A percentile compares a stretch with the other conserved stretches of the same genome.
These are phyloP conservation scores for Westerdykella sp. DNA, from an alignment of 2,329 filamentous ascomycete genomes.

Conservation along the genomic window DNA sequence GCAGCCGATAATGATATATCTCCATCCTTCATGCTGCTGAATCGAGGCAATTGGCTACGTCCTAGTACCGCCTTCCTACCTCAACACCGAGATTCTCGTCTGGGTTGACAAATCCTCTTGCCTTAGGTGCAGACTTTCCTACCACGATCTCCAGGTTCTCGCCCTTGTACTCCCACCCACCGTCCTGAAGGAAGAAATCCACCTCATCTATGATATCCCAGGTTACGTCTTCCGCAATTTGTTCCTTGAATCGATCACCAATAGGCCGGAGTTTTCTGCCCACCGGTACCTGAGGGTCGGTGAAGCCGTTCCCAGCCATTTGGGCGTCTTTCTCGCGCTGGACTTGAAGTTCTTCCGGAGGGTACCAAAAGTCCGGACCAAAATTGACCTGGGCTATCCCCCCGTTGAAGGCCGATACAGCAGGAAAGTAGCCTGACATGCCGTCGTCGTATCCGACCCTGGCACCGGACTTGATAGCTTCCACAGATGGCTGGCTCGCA, in stretches of 20 bases:
- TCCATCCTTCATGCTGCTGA: too few species aligned
- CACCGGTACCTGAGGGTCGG: conserved; percentile 15
- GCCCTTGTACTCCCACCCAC: conserved; percentile 40
- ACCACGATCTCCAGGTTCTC: conserved; percentile 27
- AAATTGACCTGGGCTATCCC: conserved; percentile 92
- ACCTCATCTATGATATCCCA: conserved; percentile 94
- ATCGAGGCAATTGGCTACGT: background rate
- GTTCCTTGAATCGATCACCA: conserved; percentile 77
- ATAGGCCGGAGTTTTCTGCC: conserved; percentile 51
- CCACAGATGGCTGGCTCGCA: conserved; percentile 66
- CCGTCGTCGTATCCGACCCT: conserved; percentile 88
- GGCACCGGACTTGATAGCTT: conserved; percentile 65
- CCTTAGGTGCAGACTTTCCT: conserved; percentile 32
- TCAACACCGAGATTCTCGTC: conserved; percentile 35
- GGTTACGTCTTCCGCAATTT: conserved; percentile 89
- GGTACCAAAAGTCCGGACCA: conserved; percentile 86
- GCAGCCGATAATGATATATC: too few species aligned
- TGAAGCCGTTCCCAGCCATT: conserved; percentile 19
- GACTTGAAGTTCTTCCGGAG: conserved; percentile 57
- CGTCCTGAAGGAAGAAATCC: conserved; percentile 75
- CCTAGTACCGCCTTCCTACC: conserved; percentile 30
- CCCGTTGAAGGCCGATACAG: conserved; percentile 84
- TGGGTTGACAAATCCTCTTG: conserved; percentile 33
- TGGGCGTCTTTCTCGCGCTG: conserved; percentile 32
- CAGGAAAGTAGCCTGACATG: conserved; percentile 91